phyloP scores from a whole-genome alignment of 1,284 basidiomycete species.

The Somion occarium region DNA sequence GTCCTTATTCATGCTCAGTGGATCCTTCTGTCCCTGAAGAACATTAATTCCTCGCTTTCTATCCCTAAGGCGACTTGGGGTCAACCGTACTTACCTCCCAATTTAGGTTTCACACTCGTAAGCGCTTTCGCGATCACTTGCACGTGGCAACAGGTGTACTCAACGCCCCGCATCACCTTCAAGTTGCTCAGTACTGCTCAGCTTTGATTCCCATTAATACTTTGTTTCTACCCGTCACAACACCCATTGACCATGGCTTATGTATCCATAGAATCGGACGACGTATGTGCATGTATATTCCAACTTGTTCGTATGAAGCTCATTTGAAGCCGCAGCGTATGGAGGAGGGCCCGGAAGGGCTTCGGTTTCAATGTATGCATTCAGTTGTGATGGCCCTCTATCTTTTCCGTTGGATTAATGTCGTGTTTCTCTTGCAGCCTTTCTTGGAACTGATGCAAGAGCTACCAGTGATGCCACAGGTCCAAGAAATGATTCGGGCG shows the following conservation, averaged over 20 bases:
- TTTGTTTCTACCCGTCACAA: not conserved
- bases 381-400: not conserved
- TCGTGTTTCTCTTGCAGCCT: constrained; percentile 18
- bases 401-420: not conserved
- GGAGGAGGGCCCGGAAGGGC: constrained; percentile 29
- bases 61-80: too few relatives aligned
- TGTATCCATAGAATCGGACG: constrained; percentile 30
- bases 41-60: too few relatives aligned
- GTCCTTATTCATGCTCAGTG: too few relatives aligned
- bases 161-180: too few relatives aligned
- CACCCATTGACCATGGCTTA: constrained; percentile 22
- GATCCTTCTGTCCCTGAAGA: too few relatives aligned
- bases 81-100: too few relatives aligned
- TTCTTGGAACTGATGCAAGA: constrained; percentile 24
- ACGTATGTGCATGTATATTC: constrained; percentile 16
- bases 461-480: constrained; percentile 13
- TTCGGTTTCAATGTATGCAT: constrained; percentile 29
- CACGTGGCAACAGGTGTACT: not conserved
- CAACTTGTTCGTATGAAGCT: not conserved
- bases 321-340: constrained; percentile 22
- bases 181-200: too few relatives aligned
- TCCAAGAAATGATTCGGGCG: constrained; percentile 14
- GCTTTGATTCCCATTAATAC: too few relatives aligned
- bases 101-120: too few relatives aligned
- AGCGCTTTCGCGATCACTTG: not conserved